Evolutionary conservation across 495 filamentous ascomycete species (phyloP).

Genomic region (Xylaria acuta): DNA sequence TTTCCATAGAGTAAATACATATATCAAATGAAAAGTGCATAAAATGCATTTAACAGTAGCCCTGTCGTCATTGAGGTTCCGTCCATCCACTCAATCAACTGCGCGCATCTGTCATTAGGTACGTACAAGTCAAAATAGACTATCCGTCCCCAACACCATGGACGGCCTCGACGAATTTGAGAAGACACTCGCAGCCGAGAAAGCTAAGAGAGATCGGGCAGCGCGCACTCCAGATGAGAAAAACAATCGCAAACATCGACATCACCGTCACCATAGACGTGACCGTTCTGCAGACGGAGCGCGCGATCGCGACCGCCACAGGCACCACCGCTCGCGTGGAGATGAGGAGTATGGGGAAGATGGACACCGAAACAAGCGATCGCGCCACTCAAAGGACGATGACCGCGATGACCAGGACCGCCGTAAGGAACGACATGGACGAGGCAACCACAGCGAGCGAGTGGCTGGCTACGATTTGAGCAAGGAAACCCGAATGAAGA

Average conservation of each 20-base stretch:
- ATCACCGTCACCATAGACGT: constrained; percentile 49
- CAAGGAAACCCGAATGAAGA: constrained; percentile 43
- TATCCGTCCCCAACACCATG: constrained; percentile 37
- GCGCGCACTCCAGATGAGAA: constrained; percentile 46
- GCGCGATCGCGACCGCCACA: constrained; percentile 38
- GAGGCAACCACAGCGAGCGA: constrained; percentile 30
- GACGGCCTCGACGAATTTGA: constrained; percentile 62
- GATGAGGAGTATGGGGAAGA: constrained; percentile 42
- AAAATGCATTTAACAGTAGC: not conserved
- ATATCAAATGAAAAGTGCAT: not conserved
- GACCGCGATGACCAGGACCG: constrained; percentile 46
- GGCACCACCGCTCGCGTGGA: constrained; percentile 38
- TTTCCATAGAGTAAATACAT: not conserved
- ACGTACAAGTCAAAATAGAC: not conserved
- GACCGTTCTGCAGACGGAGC: constrained; percentile 52
- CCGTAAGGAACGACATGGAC: constrained; percentile 39
- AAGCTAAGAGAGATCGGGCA: constrained; percentile 51
- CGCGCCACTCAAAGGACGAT: constrained; percentile 49
- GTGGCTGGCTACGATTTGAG: constrained; percentile 28
- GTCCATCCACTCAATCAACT: not conserved
- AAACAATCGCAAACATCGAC: constrained; percentile 50
- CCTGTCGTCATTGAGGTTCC: constrained; percentile 23
- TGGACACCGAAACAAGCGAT: constrained; percentile 49
- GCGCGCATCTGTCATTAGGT: not conserved
- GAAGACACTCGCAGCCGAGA: constrained; percentile 59